Evolutionary conservation across 163 green algal species (phyloP).

Genomic region (Volvox carteri): DNA sequence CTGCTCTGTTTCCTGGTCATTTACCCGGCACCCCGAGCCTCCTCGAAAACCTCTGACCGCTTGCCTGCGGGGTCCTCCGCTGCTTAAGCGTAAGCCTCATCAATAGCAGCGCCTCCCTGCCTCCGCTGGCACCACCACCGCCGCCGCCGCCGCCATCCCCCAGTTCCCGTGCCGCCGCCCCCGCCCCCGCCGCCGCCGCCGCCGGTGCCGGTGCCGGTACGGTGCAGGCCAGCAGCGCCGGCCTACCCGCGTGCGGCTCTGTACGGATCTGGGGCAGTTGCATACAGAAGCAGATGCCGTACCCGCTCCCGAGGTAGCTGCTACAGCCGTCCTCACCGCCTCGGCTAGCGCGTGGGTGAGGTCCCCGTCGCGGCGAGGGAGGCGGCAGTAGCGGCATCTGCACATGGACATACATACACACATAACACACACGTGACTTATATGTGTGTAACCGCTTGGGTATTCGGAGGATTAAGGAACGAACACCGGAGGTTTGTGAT

Average conservation of each 20-base stretch:
- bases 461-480: no score
- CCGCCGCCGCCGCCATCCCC: neutral
- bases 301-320: neutral
- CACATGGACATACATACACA: neutral
- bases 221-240: conserved; percentile 19
- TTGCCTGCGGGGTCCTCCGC: neutral
- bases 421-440: no score
- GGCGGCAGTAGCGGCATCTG: conserved; percentile 37
- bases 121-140: neutral
- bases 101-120: conserved; percentile 25
- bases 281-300: neutral
- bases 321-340: neutral
- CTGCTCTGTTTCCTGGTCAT: no score
- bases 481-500: no score
- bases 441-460: no score
- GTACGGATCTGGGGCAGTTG: conserved; percentile 20
- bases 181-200: neutral
- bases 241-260: neutral
- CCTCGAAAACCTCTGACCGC: neutral
- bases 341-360: neutral
- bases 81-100: neutral
- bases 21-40: no score
- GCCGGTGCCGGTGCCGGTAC: neutral
- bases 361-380: neutral
- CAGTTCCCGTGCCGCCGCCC: no score